These are phyloP conservation scores for Aciculoconidium aculeatum DNA, from an alignment of 805 yeast genomes.

Conservation along the genomic window DNA sequence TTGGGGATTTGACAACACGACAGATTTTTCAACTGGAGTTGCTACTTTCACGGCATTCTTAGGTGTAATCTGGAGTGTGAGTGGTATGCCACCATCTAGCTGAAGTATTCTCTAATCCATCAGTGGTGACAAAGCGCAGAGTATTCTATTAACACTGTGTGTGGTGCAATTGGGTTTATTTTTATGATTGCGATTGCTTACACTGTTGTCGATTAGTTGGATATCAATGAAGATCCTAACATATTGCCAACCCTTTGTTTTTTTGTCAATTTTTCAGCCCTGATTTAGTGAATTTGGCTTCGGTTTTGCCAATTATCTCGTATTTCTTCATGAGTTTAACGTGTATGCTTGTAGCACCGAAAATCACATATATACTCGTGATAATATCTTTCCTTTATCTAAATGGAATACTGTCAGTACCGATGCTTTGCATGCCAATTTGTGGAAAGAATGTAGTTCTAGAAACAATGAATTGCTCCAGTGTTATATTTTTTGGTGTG, in stretches of 20 bases:
- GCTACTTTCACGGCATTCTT: too few relatives aligned
- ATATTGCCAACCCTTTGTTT: conserved; percentile 53
- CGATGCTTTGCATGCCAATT: too few relatives aligned
- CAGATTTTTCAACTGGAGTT: too few relatives aligned
- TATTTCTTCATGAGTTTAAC: conserved; percentile 44
- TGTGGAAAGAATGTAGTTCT: too few relatives aligned
- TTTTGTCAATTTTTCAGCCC: conserved; percentile 41
- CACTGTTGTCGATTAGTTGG: conserved; percentile 45
- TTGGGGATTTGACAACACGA: too few relatives aligned
- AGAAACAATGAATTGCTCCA: too few relatives aligned
- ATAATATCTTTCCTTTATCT: too few relatives aligned
- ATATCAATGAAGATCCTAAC: conserved; percentile 39
- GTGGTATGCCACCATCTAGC: conserved; percentile 68
- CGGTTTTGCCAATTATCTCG: conserved; percentile 31
- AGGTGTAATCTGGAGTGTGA: conserved; percentile 64
- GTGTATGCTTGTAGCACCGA: conserved; percentile 55
- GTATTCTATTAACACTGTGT: conserved; percentile 46
- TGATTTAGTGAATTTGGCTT: conserved; percentile 34
- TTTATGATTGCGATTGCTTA: conserved; percentile 54
- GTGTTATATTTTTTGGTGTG: too few relatives aligned
- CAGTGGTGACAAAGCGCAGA: conserved; percentile 53
- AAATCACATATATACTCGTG: too few relatives aligned
- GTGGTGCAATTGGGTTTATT: conserved; percentile 49
- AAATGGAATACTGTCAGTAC: too few relatives aligned
- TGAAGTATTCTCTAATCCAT: conserved; percentile 61